Evolutionary conservation across 1,284 basidiomycete genomes (phyloP), one percentile per base, ranked within the genome.

Genomic region (Nidula niveotomentosa): DNA sequence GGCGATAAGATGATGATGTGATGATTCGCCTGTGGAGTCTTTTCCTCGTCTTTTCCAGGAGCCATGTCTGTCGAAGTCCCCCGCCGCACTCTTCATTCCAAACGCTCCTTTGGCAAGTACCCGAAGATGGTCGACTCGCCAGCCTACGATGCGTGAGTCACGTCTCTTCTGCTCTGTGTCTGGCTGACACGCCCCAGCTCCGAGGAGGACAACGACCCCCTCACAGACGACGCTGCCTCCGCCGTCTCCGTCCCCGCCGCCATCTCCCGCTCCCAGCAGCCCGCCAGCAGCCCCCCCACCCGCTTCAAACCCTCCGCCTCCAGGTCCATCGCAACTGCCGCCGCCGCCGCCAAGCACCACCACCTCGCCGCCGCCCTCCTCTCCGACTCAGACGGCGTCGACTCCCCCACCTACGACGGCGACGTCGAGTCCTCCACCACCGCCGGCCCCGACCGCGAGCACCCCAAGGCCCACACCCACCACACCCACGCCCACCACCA

Each of bases 391-490:
- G 84, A 85, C 62, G 87, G 89, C 55, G 79, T 88, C 8, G 90
- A 92, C 65, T 90, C 87, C 0, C 89, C 89, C 35, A 95, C 93
- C 0, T 95, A 95, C 68, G 93, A 96, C 65, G 93, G 93, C 44
- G 93, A 96, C 71, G 78, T 96, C 56, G 93, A 96, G 69, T 89
- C 84, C 50, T 86, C 83, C 65, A 84, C 88, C 5, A 88, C 83
- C n/a, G 81, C 76, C 39, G 76, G 78, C 36, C 71, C 71, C 9
- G 74, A 77, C 46, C 69, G 64, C 48, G 59, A 65, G 45, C 58
- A 70, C 48, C 52, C 56, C 54, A 65, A 60, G 57, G 54, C 56
- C 49, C 61, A 65, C 17, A 67, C 69, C 59, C 65, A 47, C 45
- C 45, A 23, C 23, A n/a, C 4, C 80, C 56, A 78, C 30, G 76